These are phyloP conservation scores for Vitis hybrid DNA, from an alignment of 177 flowering plant genomes.

Conservation along the genomic window DNA sequence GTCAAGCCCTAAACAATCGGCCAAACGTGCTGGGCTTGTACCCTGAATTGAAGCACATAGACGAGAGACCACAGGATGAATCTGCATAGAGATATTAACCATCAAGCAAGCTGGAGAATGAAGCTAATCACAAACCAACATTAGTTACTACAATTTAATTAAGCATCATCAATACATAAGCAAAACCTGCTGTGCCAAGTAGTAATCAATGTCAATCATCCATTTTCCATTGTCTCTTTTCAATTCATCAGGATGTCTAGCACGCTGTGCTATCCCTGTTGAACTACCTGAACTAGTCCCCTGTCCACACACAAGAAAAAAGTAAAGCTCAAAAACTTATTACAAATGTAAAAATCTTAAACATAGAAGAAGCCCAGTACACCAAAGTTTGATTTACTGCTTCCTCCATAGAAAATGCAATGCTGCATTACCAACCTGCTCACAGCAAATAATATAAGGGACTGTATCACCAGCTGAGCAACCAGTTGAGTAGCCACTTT, in stretches of 20 bases:
- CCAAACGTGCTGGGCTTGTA: conserved; percentile 92
- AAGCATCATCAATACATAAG: not conserved
- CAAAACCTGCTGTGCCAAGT: conserved; percentile 87
- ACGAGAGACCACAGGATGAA: conserved; percentile 98
- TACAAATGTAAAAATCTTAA: too few species aligned
- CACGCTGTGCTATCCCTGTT: conserved; percentile 87
- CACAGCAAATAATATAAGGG: conserved; percentile 90
- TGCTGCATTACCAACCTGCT: conserved; percentile 53
- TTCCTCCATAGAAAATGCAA: conserved; percentile 1
- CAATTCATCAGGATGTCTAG: conserved; percentile 98
- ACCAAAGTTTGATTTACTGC: not conserved
- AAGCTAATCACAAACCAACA: not conserved
- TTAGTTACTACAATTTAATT: conserved; percentile 1
- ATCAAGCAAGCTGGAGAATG: not conserved
- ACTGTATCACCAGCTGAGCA: conserved; percentile 91
- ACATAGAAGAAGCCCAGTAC: not conserved
- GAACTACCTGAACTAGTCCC: conserved; percentile 57
- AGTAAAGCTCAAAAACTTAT: not conserved
- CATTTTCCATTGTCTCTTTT: conserved; percentile 68
- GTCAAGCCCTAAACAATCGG: conserved; percentile 96
- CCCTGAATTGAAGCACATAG: conserved; percentile 95
- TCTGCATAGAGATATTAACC: conserved; percentile 41
- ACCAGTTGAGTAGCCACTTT: conserved; percentile 75
- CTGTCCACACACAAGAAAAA: conserved; percentile 30
- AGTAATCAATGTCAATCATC: conserved; percentile 94